Evolutionary conservation across 1,139 yeast genomes (phyloP), one percentile per base, ranked within the genome.

Genomic region (Lodderomyces pseudojiufengensis): DNA sequence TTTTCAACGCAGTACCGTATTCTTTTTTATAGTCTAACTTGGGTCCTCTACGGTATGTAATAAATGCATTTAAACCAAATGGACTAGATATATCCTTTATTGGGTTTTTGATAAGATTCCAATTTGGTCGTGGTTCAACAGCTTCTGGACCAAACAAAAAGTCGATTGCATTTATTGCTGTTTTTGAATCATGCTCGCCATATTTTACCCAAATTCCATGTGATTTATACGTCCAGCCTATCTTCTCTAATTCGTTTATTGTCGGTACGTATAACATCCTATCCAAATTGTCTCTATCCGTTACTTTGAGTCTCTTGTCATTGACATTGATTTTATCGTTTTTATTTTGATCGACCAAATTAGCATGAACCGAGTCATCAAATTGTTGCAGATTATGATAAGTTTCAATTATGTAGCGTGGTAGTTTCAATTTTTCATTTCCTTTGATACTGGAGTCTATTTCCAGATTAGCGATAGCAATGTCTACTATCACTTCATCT

Each of bases 91-190:
- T 48, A 11, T 43, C 60, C 21, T 27, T 35, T 55, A 59, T 31
- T 46, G 70, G 43, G 43, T 58, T 29, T 37, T 47, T 37, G 9
- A 68, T 28, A 20, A 82, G 50, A 1, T 57, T 48, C 96, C 96
- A 88, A 33, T 76, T 74, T 0, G 78, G 76, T 39, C 95, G 65
- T 2, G 95, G 95, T 36, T 87, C 95, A 3, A 72, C 77, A 0
- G 86, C 82, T 47, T 80, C 87, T 2, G 57, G 58, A 1, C 95
- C 95, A 61, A 78, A 87, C 26, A 87, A 60, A 2, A 86, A 63
- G 45, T 83, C 86, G 11, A 86, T 41, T 48, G 68, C 59, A 45
- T 73, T 42, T 16, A 71, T 52, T 0, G 76, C 55, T 59, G 31
- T 29, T 34, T 37, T 29, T 73, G 48, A 3, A 52, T 46, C 92